These are phyloP conservation scores for Diplodia mutila DNA, from an alignment of 2,329 filamentous ascomycete genomes.

Conservation along the genomic window DNA sequence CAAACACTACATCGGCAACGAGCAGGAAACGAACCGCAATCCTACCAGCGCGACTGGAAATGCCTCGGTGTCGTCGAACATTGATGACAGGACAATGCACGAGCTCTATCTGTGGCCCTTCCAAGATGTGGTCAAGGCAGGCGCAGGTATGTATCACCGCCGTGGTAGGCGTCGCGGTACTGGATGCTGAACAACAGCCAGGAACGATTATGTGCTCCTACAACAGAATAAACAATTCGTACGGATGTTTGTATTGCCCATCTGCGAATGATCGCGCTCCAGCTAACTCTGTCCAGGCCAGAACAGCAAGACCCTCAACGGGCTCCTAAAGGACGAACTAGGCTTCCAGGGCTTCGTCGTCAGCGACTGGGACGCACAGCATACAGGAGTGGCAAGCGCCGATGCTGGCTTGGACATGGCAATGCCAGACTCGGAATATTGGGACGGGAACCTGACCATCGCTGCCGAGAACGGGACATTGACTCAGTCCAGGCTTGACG, in stretches of 20 bases:
- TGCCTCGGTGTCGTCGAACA: constrained; percentile 60
- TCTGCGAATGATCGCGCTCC: not conserved
- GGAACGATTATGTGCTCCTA: constrained; percentile 63
- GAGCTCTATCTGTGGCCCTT: constrained; percentile 71
- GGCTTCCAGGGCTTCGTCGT: constrained; percentile 78
- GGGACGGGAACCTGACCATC: constrained; percentile 58
- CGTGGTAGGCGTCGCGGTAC: too few relatives aligned
- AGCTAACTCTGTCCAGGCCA: constrained; percentile 36
- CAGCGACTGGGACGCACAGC: constrained; percentile 71
- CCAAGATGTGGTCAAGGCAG: constrained; percentile 62
- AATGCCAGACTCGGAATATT: constrained; percentile 61
- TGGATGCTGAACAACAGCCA: constrained; percentile 27
- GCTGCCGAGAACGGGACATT: constrained; percentile 57
- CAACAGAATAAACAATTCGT: constrained; percentile 53
- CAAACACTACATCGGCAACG: constrained; percentile 64
- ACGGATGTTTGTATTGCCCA: constrained; percentile 47
- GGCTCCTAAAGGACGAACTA: constrained; percentile 75
- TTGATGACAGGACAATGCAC: constrained; percentile 67
- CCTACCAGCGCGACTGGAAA: not conserved
- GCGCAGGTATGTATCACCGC: constrained; percentile 37
- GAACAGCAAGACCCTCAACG: constrained; percentile 76
- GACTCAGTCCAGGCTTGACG: constrained; percentile 44
- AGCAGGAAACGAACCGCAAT: constrained; percentile 61
- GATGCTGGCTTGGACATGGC: constrained; percentile 57
- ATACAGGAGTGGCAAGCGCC: constrained; percentile 50